Base-by-base conservation (phyloP, 2,329 filamentous ascomycete genomes). In the Aureobasidium lini region DNA sequence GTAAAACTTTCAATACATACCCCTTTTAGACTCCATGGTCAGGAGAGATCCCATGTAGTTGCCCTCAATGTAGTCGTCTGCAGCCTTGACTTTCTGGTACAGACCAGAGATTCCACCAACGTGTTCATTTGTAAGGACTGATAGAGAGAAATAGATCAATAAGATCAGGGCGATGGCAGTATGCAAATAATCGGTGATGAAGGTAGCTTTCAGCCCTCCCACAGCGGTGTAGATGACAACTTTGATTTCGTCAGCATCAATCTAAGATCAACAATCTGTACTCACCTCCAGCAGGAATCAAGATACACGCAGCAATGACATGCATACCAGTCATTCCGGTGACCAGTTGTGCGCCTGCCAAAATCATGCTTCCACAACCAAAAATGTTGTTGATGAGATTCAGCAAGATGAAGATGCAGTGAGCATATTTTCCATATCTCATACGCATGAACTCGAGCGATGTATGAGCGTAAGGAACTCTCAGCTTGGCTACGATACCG, bases 391-490 rank as follows among this genome's bases (percentile, higher is more conserved):
- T 69, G 60, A 69, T 59, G 13, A 69, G 56, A 56, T 68, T 68
- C 16, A 69, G 59, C 3, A 68, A 36, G 32, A 69, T 68, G 49
- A 67, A 69, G 2, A 69, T 46, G 11, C 62, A 59, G 34, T 70
- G 68, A 16, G 61, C 66, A 46, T 61, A 63, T 8, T 46, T 63
- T 10, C 67, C 67, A 49, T 69, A 68, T 56, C 67, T 57, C 68
- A 75, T 75, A 4, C 72, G 71, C 40, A 80, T 75, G 46, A 81
- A 79, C 62, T 80, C 78, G 1, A 80, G 70, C 2, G 75, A 78
- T 0, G 78, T 80, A 59, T 80, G 78, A 0, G 78, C 78, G 60
- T 79, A 78, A 0, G 78, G 78, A 0, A 79, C 77, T 40, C 77
- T 69, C 36, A 79, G 72, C 64, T 80, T 81, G 11, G 75, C 75